Evolutionary conservation across 1,139 yeast genomes (phyloP).

Genomic region (Yamadazyma kanchanaburiensis): DNA sequence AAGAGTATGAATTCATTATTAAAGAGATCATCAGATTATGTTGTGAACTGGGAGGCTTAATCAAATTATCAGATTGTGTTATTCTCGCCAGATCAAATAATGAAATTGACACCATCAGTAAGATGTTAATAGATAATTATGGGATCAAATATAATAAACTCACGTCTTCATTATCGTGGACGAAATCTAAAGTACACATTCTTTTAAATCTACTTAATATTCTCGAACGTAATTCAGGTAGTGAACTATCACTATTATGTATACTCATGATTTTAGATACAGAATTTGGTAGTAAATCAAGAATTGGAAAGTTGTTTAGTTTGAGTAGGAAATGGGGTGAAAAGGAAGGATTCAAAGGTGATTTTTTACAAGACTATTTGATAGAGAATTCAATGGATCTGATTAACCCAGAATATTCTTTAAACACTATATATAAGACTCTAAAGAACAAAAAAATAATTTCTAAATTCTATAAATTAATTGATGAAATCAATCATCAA

Average conservation of each 20-base stretch:
- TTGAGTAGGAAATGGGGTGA: conserved; percentile 12
- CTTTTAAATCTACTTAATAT: conserved; percentile 51
- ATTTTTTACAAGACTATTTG: conserved; percentile 16
- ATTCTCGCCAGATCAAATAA: conserved; percentile 53
- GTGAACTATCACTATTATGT: conserved; percentile 33
- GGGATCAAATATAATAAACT: conserved; percentile 45
- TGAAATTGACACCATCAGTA: conserved; percentile 46
- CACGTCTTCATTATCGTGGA: conserved; percentile 52
- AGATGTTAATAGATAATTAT: conserved; percentile 30
- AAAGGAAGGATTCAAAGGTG: conserved; percentile 5
- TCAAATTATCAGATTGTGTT: conserved; percentile 51
- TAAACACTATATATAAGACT: conserved; percentile 7
- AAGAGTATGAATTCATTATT: conserved; percentile 42
- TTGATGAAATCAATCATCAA: conserved; percentile 12
- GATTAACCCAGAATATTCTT: conserved; percentile 3
- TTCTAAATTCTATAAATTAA: conserved; percentile 8
- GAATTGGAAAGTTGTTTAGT: conserved; percentile 28
- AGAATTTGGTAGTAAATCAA: conserved; percentile 17
- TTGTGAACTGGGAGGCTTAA: conserved; percentile 41
- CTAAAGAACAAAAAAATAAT: conserved; percentile 3
- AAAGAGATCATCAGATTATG: conserved; percentile 45
- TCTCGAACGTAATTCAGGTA: conserved; percentile 24
- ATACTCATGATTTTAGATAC: conserved; percentile 26
- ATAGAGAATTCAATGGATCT: conserved; percentile 1
- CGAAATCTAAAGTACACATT: conserved; percentile 44